These are phyloP conservation scores for Croton setiger DNA, from an alignment of 441 rosid genomes.

Conservation along the genomic window DNA sequence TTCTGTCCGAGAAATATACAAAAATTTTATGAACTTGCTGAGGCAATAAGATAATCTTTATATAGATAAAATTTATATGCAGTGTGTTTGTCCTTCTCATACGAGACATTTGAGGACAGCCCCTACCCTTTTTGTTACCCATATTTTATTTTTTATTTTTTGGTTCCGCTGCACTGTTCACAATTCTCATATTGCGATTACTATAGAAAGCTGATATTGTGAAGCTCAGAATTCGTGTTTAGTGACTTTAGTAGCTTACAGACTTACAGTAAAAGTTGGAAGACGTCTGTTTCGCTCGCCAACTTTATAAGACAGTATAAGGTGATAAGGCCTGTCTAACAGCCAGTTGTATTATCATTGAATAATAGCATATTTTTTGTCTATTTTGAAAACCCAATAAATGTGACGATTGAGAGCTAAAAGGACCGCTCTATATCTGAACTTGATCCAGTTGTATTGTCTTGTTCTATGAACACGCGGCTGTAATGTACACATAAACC, in stretches of 20 bases:
- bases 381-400: neutral
- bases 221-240: neutral
- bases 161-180: neutral
- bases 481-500: no score
- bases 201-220: no score
- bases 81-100: neutral
- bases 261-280: no score
- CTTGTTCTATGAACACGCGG: neutral
- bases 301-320: no score
- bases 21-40: constrained; percentile 9
- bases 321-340: neutral
- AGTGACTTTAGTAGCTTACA: neutral
- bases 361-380: neutral
- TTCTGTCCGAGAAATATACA: neutral
- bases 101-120: neutral
- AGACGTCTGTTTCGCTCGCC: no score
- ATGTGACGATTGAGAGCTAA: neutral
- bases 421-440: neutral
- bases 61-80: neutral
- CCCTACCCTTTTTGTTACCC: neutral
- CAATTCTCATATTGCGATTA: neutral
- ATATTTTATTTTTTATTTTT: neutral
- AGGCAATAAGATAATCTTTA: neutral
- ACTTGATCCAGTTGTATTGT: neutral
- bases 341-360: neutral